A percentile compares a stretch with the other conserved stretches of the same genome.
Evolutionary conservation across 148 eudicot species (phyloP).

Genomic region (Fagopyrum homotropicum): DNA sequence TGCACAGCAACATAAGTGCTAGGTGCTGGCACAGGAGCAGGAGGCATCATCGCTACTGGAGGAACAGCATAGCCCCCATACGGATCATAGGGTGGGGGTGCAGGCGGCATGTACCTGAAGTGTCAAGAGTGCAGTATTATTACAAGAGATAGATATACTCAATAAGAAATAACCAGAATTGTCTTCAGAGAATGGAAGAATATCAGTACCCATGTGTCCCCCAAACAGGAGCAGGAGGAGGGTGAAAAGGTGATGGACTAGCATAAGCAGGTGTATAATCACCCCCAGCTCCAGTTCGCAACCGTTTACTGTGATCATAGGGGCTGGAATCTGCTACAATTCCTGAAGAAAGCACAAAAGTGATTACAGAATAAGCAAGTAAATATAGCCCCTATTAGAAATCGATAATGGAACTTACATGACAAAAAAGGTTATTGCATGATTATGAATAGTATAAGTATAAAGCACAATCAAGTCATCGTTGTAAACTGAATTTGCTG

Average conservation of each 20-base stretch:
- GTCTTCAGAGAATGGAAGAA: background rate
- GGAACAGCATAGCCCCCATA: conserved; percentile 85
- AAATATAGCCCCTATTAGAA: background rate
- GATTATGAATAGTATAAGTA: background rate
- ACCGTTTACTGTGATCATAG: conserved; percentile 85
- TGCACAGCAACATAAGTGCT: conserved; percentile 88
- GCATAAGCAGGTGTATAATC: conserved; percentile 86
- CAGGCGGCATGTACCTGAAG: conserved; percentile 79
- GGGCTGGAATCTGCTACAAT: conserved; percentile 31
- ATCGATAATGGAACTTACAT: background rate
- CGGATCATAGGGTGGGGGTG: conserved; percentile 84
- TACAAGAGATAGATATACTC: background rate
- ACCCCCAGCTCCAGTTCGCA: conserved; percentile 90
- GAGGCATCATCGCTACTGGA: conserved; percentile 65
- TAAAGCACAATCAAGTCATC: background rate
- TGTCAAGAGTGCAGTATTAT: background rate
- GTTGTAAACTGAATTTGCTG: background rate
- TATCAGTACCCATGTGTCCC: conserved; percentile 71
- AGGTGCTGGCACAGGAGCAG: conserved; percentile 59
- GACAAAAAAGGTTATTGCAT: background rate
- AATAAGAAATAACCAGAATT: background rate
- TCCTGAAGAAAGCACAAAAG: background rate
- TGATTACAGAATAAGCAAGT: background rate
- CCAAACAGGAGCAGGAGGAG: conserved; percentile 93
- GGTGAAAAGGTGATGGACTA: conserved; percentile 88